Percentiles rank a stretch among this genome's conserved stretches.
phyloP scores from a whole-genome alignment of 2,329 filamentous ascomycete genomes.

The Talaromyces sp. region DNA sequence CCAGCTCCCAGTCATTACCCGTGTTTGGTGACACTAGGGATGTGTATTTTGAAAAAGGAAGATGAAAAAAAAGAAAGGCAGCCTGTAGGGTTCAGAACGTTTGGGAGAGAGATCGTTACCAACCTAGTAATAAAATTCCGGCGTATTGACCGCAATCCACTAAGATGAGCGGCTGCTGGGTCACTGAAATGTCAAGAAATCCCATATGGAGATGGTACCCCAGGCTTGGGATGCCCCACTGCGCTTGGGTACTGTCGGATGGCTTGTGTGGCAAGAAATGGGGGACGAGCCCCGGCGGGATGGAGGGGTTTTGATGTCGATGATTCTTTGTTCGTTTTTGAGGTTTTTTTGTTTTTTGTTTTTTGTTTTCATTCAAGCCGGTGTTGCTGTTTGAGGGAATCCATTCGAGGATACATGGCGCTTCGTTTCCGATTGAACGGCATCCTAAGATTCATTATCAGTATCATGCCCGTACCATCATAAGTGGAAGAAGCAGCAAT shows the following conservation, averaged over 20 bases:
- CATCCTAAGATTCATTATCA: slow-evolving; percentile 22
- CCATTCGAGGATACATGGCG: slow-evolving; percentile 29
- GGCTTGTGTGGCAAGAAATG: slow-evolving; percentile 6
- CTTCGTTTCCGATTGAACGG: slow-evolving; percentile 27
- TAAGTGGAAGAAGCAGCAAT: slow-evolving; percentile 15
- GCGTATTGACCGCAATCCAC: slow-evolving; percentile 9
- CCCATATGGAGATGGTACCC: not conserved
- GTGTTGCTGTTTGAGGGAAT: slow-evolving; percentile 24
- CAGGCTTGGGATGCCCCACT: not conserved
- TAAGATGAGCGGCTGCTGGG: slow-evolving; percentile 14
- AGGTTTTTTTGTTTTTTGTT: not conserved
- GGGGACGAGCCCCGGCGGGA: slow-evolving; percentile 29
- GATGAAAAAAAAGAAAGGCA: slow-evolving; percentile 18
- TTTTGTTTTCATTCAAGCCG: slow-evolving; percentile 22
- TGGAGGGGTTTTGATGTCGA: not conserved
- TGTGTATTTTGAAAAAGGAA: slow-evolving; percentile 8
- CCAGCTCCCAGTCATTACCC: not conserved
- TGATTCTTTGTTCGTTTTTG: slow-evolving; percentile 2
- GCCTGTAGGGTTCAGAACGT: slow-evolving; percentile 1
- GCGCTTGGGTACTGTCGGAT: slow-evolving; percentile 6
- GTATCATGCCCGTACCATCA: slow-evolving; percentile 20
- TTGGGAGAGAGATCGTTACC: slow-evolving; percentile 18
- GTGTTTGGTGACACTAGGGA: not conserved
- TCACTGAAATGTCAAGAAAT: slow-evolving; percentile 20
- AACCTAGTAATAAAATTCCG: slow-evolving; percentile 30